A percentile compares a stretch with the other conserved stretches of the same genome.
These are phyloP conservation scores for Melastoma candidum DNA, from an alignment of 441 rosid genomes.

Conservation along the genomic window DNA sequence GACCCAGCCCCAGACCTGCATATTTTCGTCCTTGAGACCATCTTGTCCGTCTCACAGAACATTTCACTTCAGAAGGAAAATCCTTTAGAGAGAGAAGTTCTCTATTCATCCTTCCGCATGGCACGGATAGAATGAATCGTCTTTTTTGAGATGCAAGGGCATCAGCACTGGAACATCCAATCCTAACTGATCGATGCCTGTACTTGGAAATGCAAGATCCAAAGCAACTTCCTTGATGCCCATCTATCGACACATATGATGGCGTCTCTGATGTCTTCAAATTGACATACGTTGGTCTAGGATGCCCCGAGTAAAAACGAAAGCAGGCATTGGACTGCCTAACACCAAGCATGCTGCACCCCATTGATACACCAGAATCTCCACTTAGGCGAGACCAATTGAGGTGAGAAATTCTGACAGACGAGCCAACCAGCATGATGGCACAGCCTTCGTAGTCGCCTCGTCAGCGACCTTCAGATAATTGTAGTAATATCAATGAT, in stretches of 20 bases:
- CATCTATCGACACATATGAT: conserved; percentile 24
- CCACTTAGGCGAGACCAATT: conserved; percentile 36
- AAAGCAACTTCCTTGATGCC: conserved; percentile 19
- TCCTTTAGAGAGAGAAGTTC: conserved; percentile 39
- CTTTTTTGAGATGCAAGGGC: conserved; percentile 23
- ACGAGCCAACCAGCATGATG: conserved; percentile 42
- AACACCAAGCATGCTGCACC: conserved; percentile 26
- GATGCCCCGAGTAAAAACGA: conserved; percentile 18
- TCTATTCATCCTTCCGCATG: conserved; percentile 24
- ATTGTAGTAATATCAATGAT: too few species aligned
- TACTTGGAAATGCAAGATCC: conserved; percentile 20
- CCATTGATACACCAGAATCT: conserved; percentile 21
- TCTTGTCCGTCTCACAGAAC: conserved; percentile 27
- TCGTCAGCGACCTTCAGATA: too few species aligned
- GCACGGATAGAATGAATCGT: conserved; percentile 37
- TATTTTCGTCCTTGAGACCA: conserved; percentile 38
- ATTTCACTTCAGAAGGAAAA: conserved; percentile 25
- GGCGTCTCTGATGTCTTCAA: conserved; percentile 32
- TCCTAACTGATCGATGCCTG: conserved; percentile 24
- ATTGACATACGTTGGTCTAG: conserved; percentile 20
- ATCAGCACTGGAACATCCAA: conserved; percentile 25
- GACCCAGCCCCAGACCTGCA: conserved; percentile 43
- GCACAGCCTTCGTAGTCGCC: conserved; percentile 21
- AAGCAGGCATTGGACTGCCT: conserved; percentile 32
- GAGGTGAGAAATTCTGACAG: conserved; percentile 41